phyloP scores from a whole-genome alignment of 768 basidiomycete species.

The Russula foetens region DNA sequence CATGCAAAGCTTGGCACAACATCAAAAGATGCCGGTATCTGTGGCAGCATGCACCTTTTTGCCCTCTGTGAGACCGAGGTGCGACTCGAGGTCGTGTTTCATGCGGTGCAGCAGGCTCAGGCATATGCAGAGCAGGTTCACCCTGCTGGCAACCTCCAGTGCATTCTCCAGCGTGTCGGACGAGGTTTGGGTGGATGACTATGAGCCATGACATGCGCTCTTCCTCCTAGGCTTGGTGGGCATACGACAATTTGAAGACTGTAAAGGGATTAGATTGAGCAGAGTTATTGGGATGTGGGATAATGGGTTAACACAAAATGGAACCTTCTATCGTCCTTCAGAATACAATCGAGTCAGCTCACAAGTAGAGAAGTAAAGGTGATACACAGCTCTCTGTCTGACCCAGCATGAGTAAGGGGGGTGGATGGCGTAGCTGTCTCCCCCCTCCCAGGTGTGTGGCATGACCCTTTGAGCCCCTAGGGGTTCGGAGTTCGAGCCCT shows the following conservation, averaged over 20 bases:
- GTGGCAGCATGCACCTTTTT: slow-evolving; percentile 3
- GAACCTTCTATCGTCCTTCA: slow-evolving; percentile 8
- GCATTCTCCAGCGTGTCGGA: slow-evolving; percentile 30
- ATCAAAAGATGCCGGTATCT: background rate
- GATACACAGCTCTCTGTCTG: slow-evolving; percentile 15
- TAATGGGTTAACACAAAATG: background rate
- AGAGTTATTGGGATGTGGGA: too few species aligned
- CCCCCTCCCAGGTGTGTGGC: too few species aligned
- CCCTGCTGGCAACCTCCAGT: background rate
- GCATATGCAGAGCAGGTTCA: slow-evolving; percentile 19
- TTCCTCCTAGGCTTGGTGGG: slow-evolving; percentile 36
- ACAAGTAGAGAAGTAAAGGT: background rate
- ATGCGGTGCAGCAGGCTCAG: slow-evolving; percentile 29
- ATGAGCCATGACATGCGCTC: slow-evolving; percentile 76
- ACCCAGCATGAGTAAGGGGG: slow-evolving; percentile 24
- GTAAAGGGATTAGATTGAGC: too few species aligned
- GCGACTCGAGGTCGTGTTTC: slow-evolving; percentile 5
- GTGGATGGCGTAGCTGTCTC: too few species aligned
- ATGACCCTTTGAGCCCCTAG: too few species aligned
- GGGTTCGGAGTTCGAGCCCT: too few species aligned
- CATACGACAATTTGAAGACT: slow-evolving; percentile 12
- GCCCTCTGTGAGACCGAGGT: slow-evolving; percentile 5
- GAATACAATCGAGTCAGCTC: background rate
- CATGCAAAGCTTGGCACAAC: slow-evolving; percentile 25
- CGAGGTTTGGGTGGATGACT: slow-evolving; percentile 59